Percentiles rank a stretch among this genome's conserved stretches.
Conservation (phyloP, 2,329 filamentous ascomycete species). For the Botrytis fabae region DNA sequence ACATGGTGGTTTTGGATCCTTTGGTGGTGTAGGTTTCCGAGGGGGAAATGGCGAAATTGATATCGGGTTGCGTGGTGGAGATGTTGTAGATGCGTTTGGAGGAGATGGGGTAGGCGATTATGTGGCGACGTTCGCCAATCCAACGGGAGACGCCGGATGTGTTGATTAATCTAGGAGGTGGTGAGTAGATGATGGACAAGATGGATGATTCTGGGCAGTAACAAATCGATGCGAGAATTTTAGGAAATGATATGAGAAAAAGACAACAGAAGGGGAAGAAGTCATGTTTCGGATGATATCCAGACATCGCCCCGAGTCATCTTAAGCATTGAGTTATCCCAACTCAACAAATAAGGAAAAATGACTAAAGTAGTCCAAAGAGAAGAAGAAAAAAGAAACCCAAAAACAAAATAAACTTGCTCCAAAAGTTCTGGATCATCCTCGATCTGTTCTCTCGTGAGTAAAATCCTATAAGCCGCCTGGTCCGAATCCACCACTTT, state of each 20-base stretch:
- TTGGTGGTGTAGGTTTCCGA: slow-evolving; percentile 62
- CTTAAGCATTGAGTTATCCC: not conserved
- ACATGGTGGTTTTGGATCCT: slow-evolving; percentile 60
- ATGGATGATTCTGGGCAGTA: slow-evolving; percentile 26
- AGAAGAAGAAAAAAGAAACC: not conserved
- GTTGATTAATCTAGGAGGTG: slow-evolving; percentile 63
- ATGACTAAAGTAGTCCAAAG: not conserved
- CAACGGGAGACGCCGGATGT: slow-evolving; percentile 68
- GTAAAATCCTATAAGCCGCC: slow-evolving; percentile 77
- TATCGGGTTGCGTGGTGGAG: slow-evolving; percentile 61
- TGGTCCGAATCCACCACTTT: slow-evolving; percentile 67
- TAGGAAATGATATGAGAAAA: not conserved
- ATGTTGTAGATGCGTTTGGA: slow-evolving; percentile 66
- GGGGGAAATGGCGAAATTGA: slow-evolving; percentile 57
- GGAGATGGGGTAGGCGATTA: slow-evolving; percentile 74
- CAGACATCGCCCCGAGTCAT: not conserved
- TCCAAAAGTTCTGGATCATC: slow-evolving; percentile 56
- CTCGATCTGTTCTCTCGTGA: slow-evolving; percentile 65
- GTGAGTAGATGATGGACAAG: not conserved
- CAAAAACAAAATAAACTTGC: not conserved
- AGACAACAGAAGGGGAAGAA: not conserved
- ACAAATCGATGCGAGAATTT: not conserved
- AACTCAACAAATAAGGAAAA: not conserved
- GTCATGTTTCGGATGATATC: not conserved
- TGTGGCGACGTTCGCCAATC: slow-evolving; percentile 73